These are phyloP conservation scores for Fusarium sp. DNA, from an alignment of 2,329 filamentous ascomycete genomes.

Conservation along the genomic window DNA sequence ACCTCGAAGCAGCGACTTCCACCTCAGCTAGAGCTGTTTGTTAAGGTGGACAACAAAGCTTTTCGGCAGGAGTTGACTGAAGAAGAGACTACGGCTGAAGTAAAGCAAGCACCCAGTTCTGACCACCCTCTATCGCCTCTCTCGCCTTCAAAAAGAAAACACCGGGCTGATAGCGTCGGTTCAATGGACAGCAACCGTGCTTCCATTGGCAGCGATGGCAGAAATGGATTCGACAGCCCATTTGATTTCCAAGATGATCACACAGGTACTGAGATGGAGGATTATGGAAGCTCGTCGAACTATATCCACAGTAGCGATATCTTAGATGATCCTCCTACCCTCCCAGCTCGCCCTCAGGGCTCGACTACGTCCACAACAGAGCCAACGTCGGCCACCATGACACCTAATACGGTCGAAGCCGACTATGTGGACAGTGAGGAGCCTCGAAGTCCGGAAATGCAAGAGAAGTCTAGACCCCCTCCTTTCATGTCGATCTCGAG, in stretches of 20 bases:
- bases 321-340: constrained; percentile 21
- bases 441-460: constrained; percentile 58
- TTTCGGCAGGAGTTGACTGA: constrained; percentile 63
- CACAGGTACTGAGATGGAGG: constrained; percentile 44
- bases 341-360: constrained; percentile 22
- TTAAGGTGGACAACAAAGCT: constrained; percentile 62
- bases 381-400: constrained; percentile 43
- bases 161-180: constrained; percentile 58
- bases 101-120: constrained; percentile 38
- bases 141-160: constrained; percentile 60
- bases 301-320: constrained; percentile 29
- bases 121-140: constrained; percentile 49
- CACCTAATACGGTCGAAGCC: constrained; percentile 41
- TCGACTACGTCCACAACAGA: constrained; percentile 29
- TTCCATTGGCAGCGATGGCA: constrained; percentile 56
- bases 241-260: constrained; percentile 46
- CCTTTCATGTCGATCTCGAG: constrained; percentile 41
- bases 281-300: constrained; percentile 18
- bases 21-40: constrained; percentile 57
- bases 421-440: constrained; percentile 38
- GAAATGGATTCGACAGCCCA: constrained; percentile 46
- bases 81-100: constrained; percentile 47
- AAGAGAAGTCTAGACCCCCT: constrained; percentile 52
- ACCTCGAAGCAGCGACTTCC: constrained; percentile 52
- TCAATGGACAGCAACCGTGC: constrained; percentile 61